Conservation (phyloP, 1,139 yeast species). For the Pichia sp. region DNA sequence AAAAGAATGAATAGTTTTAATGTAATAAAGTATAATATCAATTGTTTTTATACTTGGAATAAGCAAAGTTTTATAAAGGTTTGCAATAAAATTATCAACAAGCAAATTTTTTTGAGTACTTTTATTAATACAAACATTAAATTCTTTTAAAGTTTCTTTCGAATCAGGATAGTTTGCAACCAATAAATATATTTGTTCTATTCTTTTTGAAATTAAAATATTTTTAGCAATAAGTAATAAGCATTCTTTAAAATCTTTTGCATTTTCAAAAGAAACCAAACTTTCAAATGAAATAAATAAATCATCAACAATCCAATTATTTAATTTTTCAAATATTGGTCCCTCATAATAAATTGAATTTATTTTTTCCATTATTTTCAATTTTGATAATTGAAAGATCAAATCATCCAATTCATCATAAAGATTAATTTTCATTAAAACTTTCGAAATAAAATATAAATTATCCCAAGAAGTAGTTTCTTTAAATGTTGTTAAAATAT, state of each 20-base stretch:
- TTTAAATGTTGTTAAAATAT: slow-evolving; percentile 1
- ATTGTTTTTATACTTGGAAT: slow-evolving; percentile 82
- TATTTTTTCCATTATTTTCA: slow-evolving; percentile 39
- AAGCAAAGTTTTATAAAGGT: slow-evolving; percentile 48
- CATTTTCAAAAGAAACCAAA: slow-evolving; percentile 19
- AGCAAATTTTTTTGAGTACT: slow-evolving; percentile 41
- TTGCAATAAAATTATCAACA: slow-evolving; percentile 48
- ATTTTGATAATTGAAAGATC: slow-evolving; percentile 38
- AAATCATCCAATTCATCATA: slow-evolving; percentile 34
- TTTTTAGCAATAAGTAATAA: slow-evolving; percentile 34
- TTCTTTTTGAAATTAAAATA: slow-evolving; percentile 47
- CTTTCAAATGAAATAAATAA: slow-evolving; percentile 33
- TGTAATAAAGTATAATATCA: slow-evolving; percentile 64
- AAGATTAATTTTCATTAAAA: slow-evolving; percentile 22
- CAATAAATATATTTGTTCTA: slow-evolving; percentile 59
- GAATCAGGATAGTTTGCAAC: slow-evolving; percentile 56
- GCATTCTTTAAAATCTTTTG: slow-evolving; percentile 25
- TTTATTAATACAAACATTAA: slow-evolving; percentile 42
- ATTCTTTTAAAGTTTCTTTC: slow-evolving; percentile 53
- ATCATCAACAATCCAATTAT: slow-evolving; percentile 35
- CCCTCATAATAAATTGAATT: slow-evolving; percentile 1
- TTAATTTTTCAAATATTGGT: slow-evolving; percentile 35
- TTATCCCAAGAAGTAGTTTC: neutral
- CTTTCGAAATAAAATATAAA: slow-evolving; percentile 4
- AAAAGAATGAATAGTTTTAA: slow-evolving; percentile 67